Evolutionary conservation across 1,139 yeast genomes (phyloP).

Genomic region (Maudiozyma humilis): DNA sequence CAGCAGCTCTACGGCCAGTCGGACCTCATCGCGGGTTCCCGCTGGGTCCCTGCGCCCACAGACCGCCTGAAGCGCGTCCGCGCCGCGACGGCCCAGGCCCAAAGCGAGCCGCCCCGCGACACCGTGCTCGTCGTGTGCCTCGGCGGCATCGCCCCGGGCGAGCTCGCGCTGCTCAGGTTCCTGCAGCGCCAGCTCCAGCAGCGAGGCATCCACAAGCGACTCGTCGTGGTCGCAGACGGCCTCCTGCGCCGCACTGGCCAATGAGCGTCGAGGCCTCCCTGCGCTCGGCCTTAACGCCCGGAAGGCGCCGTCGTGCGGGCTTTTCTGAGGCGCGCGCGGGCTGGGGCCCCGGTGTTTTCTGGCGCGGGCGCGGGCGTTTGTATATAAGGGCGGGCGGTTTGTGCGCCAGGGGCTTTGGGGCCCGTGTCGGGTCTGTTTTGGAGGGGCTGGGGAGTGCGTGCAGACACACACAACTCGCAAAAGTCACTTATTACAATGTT

Average conservation of each 20-base stretch:
- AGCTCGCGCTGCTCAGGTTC: constrained; percentile 26
- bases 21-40: constrained; percentile 12
- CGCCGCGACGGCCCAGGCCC: background rate
- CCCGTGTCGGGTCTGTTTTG: too few species aligned
- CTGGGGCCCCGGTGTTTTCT: background rate
- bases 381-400: background rate
- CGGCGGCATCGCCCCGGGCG: constrained; percentile 32
- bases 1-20: constrained; percentile 21
- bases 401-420: too few species aligned
- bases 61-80: constrained; percentile 9
- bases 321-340: background rate
- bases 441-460: too few species aligned
- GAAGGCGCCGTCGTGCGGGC: background rate
- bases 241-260: constrained; percentile 7
- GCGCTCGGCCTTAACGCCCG: constrained; percentile 7
- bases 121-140: constrained; percentile 24
- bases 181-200: constrained; percentile 19
- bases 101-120: constrained; percentile 10
- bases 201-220: constrained; percentile 24
- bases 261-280: background rate
- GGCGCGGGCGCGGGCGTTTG: background rate
- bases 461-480: too few species aligned
- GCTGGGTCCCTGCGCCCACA: constrained; percentile 23
- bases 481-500: constrained; percentile 25
- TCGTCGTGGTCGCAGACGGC: constrained; percentile 27